A percentile compares a stretch with the other conserved stretches of the same genome.
Conservation (phyloP, 208 protist species). For the Plasmodiophora brassicae region DNA sequence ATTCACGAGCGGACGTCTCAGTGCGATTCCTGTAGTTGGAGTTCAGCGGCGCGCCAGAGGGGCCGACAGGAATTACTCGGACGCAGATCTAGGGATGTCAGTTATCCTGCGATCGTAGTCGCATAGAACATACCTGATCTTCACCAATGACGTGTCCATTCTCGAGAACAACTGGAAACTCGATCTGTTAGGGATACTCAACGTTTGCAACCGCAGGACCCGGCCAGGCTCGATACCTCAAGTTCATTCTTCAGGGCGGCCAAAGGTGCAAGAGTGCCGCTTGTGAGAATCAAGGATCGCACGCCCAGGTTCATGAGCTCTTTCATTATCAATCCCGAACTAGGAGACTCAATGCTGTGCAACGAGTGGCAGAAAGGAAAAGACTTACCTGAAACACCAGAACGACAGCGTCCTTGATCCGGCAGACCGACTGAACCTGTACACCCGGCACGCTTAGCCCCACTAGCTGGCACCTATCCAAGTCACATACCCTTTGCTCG, state of each 20-base stretch:
- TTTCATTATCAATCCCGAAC: conserved; percentile 1
- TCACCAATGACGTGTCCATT: neutral
- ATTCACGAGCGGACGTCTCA: neutral
- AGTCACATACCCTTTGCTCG: neutral
- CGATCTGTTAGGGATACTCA: too few species aligned
- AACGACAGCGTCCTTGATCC: neutral
- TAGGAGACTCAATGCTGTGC: neutral
- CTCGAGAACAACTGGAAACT: neutral
- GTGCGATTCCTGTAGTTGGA: neutral
- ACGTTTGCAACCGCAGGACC: too few species aligned
- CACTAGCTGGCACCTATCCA: too few species aligned
- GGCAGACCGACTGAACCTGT: neutral
- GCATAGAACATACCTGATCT: too few species aligned
- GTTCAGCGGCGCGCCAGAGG: neutral
- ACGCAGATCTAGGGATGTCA: too few species aligned
- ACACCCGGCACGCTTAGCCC: too few species aligned
- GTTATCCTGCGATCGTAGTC: too few species aligned
- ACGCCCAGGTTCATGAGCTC: neutral
- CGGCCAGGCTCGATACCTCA: too few species aligned
- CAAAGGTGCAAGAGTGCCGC: neutral
- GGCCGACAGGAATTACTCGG: neutral
- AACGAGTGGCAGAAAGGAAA: neutral
- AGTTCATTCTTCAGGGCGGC: neutral
- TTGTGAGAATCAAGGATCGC: neutral
- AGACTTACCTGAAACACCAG: conserved; percentile 9